Conservation (phyloP, 73 alveolate species). For the Effrenium voratum region DNA sequence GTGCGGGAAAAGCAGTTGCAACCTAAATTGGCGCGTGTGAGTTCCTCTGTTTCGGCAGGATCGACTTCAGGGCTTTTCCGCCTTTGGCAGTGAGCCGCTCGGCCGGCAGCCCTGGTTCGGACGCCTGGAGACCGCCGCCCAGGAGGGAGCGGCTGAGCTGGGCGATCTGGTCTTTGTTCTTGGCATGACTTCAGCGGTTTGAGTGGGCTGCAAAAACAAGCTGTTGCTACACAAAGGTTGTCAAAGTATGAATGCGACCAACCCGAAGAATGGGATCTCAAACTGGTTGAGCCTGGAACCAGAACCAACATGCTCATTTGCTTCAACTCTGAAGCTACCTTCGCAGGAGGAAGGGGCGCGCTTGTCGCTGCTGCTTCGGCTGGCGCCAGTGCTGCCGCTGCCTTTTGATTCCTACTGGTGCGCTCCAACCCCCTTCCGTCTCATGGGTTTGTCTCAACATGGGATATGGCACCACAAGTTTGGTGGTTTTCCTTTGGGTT, state of each 20-base stretch:
- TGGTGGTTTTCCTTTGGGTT: too few relatives aligned
- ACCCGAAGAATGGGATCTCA: too few relatives aligned
- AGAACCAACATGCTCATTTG: too few relatives aligned
- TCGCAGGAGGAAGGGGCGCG: constrained; percentile 86
- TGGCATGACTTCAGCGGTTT: not conserved
- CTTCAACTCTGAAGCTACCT: too few relatives aligned
- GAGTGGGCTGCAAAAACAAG: too few relatives aligned
- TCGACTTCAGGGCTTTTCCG: constrained; percentile 45
- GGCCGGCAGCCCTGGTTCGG: constrained; percentile 51
- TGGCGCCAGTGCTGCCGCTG: constrained; percentile 87
- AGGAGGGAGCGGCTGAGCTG: not conserved
- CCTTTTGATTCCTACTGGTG: constrained; percentile 91
- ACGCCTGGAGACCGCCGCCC: constrained; percentile 22
- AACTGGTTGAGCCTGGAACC: too few relatives aligned
- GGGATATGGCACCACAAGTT: too few relatives aligned
- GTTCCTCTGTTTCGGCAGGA: constrained; percentile 9
- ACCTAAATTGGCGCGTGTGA: not conserved
- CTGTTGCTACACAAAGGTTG: too few relatives aligned
- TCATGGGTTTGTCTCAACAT: not conserved
- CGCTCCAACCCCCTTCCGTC: not conserved
- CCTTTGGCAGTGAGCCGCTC: constrained; percentile 87
- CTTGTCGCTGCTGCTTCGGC: constrained; percentile 62
- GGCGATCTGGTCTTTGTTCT: not conserved
- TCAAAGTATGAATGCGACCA: too few relatives aligned
- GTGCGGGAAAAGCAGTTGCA: not conserved